Percentiles rank a stretch among this genome's conserved stretches.
phyloP scores from a whole-genome alignment of 768 basidiomycete genomes.

The Phylloporus sp. region DNA sequence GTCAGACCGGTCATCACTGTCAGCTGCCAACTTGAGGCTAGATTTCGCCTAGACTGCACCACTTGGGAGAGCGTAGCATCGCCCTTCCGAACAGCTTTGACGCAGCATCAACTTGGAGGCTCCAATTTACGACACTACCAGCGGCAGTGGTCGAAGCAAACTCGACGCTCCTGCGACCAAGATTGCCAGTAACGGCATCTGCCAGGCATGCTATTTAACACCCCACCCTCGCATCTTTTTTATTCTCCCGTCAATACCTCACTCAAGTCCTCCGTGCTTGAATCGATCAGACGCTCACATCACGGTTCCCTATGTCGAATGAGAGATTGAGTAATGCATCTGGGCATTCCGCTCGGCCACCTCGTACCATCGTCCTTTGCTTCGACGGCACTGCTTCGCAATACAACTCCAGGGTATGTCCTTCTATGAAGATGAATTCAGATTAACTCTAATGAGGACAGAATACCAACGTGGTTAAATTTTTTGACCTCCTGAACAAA shows the following conservation, averaged over 20 bases:
- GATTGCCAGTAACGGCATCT: too few species aligned
- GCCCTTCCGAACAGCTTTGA: not conserved
- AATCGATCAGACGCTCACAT: too few species aligned
- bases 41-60: too few species aligned
- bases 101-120: not conserved
- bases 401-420: conserved; percentile 43
- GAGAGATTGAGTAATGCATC: not conserved
- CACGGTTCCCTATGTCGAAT: conserved; percentile 25
- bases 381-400: conserved; percentile 65
- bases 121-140: not conserved
- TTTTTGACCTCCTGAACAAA: conserved; percentile 65
- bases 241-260: too few species aligned
- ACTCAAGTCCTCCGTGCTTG: too few species aligned
- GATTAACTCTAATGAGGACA: conserved; percentile 15
- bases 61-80: not conserved
- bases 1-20: too few species aligned
- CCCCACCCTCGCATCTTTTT: too few species aligned
- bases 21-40: too few species aligned
- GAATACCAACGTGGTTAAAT: conserved; percentile 68
- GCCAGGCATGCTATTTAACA: conserved; percentile 3
- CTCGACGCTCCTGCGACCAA: too few species aligned
- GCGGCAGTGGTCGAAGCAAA: too few species aligned
- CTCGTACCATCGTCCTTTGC: conserved; percentile 54
- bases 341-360: conserved; percentile 1
- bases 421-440: not conserved